Base-by-base conservation (phyloP, 352 stramenopile species). In the Pythium rishiriense region DNA sequence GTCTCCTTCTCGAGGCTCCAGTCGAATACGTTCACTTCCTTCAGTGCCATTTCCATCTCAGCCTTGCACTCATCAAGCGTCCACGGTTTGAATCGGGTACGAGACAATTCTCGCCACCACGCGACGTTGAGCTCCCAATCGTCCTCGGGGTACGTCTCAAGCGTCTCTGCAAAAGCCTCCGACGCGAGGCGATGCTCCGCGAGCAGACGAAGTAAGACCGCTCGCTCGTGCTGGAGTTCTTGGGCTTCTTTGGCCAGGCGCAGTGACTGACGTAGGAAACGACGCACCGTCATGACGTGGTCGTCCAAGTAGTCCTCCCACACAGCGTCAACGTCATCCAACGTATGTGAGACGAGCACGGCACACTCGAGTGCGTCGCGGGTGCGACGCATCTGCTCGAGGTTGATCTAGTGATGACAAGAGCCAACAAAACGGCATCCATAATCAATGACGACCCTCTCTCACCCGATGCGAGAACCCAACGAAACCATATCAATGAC, bases 21-120 rank as follows among this genome's bases (percentile, higher is more conserved):
- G 15, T 39, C 21, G 37, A 65, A 65, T 19, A 17, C 35, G 15
- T 43, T 21, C 3, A 65, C 21, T 25, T 58, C 37, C 22, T 58
- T 56, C 29, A 58, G 33, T 21, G 58, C 46, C 1, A 21, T 25
- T 4, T 43, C 28, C 17, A 65, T 65, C 15, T 51, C 26, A 3
- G 29, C 17, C 8, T 22, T 9, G 12, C 58, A 65, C 33, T 43
- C 25, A 2, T 65, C 24, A 0, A 53, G 15, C n/a, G 37, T 58
- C 58, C 39, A 50, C 19, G 37, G 37, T 19, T 7, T 10, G 19
- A 26, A 59, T 10, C 50, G 25, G 37, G 33, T 19, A 2, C 41
- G 35, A 12, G 52, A 26, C 12, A 50, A 14, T 21, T 39, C 14
- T 1, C 28, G 26, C 54, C 39, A 61, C 3, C 25, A 42, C 39